Percentiles rank a stretch among this genome's conserved stretches.
These are phyloP conservation scores for Backusella westeae DNA, from an alignment of 192 early-diverging fungal genomes.

Conservation along the genomic window DNA sequence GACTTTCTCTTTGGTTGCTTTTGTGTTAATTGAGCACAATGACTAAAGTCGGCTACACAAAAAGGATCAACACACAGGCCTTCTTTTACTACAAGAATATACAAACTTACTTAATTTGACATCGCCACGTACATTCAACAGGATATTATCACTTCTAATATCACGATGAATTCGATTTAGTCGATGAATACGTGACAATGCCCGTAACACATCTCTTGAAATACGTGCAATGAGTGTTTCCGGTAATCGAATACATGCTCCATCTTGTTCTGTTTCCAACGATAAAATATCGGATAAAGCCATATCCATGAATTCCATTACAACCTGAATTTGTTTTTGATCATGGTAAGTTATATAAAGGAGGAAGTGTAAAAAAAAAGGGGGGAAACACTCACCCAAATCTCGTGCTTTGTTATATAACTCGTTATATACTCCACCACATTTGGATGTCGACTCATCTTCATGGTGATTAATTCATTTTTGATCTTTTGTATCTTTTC, in stretches of 20 bases:
- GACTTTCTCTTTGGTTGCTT: slow-evolving; percentile 79
- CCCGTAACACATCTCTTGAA: slow-evolving; percentile 77
- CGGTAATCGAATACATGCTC: background rate
- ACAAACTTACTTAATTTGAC: slow-evolving; percentile 71
- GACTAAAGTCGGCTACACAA: slow-evolving; percentile 85
- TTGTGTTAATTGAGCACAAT: slow-evolving; percentile 86
- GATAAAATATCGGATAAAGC: slow-evolving; percentile 94
- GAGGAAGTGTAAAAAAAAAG: background rate
- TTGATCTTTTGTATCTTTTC: slow-evolving; percentile 89
- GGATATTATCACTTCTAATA: slow-evolving; percentile 89
- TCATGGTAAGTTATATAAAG: background rate
- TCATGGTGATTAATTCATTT: slow-evolving; percentile 88
- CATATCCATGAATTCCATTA: slow-evolving; percentile 99
- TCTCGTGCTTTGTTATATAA: slow-evolving; percentile 74
- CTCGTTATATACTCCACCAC: slow-evolving; percentile 94
- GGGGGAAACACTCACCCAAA: slow-evolving; percentile 65
- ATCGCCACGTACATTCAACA: slow-evolving; percentile 78
- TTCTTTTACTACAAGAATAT: too few species aligned
- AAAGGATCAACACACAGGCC: background rate
- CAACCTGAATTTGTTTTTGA: slow-evolving; percentile 42
- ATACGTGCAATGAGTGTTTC: slow-evolving; percentile 74
- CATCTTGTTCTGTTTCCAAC: slow-evolving; percentile 79
- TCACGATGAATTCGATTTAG: slow-evolving; percentile 88
- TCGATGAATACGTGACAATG: slow-evolving; percentile 75
- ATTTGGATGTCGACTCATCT: slow-evolving; percentile 83